Evolutionary conservation across 2,329 filamentous ascomycete species (phyloP).

Genomic region (Hypoxylon sp.): DNA sequence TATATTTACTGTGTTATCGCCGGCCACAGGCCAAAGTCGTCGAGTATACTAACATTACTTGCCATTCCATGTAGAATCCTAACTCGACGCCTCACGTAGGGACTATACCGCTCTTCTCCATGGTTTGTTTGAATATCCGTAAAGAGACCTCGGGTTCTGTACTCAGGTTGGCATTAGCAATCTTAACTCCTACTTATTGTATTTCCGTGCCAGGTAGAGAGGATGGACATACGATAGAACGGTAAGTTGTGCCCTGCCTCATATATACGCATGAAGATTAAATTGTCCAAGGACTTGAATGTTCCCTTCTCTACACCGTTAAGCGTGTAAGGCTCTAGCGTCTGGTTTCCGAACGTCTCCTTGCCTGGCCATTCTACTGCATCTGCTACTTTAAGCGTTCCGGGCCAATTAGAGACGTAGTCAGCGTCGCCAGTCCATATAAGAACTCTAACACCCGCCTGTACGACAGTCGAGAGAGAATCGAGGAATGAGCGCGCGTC

Average conservation of each 20-base stretch:
- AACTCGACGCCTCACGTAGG: conserved; percentile 21
- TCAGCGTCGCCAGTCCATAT: conserved; percentile 72
- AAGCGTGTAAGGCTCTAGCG: conserved; percentile 62
- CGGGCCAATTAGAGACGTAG: conserved; percentile 72
- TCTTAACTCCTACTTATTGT: background rate
- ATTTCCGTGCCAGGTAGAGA: background rate
- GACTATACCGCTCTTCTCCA: conserved; percentile 24
- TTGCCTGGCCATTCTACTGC: conserved; percentile 60
- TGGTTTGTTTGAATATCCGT: conserved; percentile 38
- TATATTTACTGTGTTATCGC: background rate
- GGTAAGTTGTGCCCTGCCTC: conserved; percentile 61
- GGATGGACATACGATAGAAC: conserved; percentile 60
- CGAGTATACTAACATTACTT: no score
- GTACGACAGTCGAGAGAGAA: conserved; percentile 62
- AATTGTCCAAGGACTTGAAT: conserved; percentile 66
- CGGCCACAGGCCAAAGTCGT: background rate
- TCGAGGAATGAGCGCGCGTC: conserved; percentile 49
- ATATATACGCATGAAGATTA: conserved; percentile 65
- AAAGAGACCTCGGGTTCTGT: conserved; percentile 40
- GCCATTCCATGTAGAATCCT: background rate
- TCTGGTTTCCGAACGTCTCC: conserved; percentile 58
- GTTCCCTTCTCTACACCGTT: conserved; percentile 62
- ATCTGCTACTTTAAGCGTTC: conserved; percentile 63
- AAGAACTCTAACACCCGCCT: conserved; percentile 64
- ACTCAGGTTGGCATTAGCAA: conserved; percentile 21